Base-by-base conservation (phyloP, 2,329 filamentous ascomycete species). In the Alternaria angustiovoidea region DNA sequence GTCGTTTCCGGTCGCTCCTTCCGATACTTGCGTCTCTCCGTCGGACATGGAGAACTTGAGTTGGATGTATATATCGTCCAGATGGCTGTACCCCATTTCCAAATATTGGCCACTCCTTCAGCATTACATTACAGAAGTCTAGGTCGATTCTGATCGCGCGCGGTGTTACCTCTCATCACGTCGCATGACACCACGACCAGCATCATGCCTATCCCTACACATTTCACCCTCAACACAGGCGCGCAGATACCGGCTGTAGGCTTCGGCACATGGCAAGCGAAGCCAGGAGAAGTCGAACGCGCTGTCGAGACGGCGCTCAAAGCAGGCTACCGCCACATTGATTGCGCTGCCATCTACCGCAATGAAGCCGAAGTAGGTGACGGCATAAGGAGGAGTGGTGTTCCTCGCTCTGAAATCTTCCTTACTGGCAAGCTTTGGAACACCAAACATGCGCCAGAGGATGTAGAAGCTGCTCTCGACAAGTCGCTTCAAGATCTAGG, bases 361-460 rank as follows among this genome's bases (percentile, higher is more conserved):
- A 94, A 94, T 79, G 91, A 93, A 75, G 78, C 82, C 57, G 89
- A 92, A 74, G 86, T 93, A n/a, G 91, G 90, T 59, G 80, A 81
- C 9, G 90, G 89, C 53, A 91, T 93, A 80, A 86, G 87, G 74
- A 83, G 85, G 42, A 84, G 84, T 22, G 85, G 85, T 44, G 77
- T 91, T 3, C 85, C 88, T 5, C 85, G 90, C 22, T 83, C 86
- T 61, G 81, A 36, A 71, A 86, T 93, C 69, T 93, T 85, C 80
- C 81, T 93, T 61, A 94, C 91, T 42, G 92, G 90, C 68, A 95
- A 94, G 84, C 86, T 94, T 51, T 87, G 91, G 83, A 93, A 93
- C 83, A 85, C 88, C 48, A 90, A 88, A 84, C 90, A 93, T 80
- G 89, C 93, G 68, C 85, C 85, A 67, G 59, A 71, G 26, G 65